Conservation (phyloP, 495 filamentous ascomycete genomes). For the Podospora australis region DNA sequence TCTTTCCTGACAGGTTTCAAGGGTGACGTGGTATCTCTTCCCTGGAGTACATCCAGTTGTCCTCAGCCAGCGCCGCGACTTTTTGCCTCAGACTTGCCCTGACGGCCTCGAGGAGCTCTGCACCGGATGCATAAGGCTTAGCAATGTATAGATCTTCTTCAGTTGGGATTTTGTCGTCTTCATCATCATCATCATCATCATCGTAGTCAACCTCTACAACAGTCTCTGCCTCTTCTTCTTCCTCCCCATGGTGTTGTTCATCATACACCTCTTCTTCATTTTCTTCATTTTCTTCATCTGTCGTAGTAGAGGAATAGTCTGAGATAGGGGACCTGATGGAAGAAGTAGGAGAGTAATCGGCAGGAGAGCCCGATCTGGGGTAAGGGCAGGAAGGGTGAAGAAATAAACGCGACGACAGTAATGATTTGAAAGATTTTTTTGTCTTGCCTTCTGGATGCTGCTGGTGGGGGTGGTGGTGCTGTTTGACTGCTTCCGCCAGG, state of each 20-base stretch:
- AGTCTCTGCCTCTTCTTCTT: not conserved
- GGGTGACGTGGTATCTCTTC: constrained; percentile 47
- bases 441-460: not conserved
- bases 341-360: not conserved
- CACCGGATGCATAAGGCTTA: constrained; percentile 6
- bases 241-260: too few species aligned
- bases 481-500: constrained; percentile 48
- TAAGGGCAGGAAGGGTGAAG: not conserved
- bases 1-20: constrained; percentile 1
- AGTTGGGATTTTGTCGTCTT: not conserved
- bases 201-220: not conserved
- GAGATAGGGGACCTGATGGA: too few species aligned
- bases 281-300: not conserved
- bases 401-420: not conserved
- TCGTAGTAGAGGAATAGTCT: not conserved
- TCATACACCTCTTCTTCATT: not conserved
- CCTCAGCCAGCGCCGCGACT: constrained; percentile 66
- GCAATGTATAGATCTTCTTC: too few species aligned
- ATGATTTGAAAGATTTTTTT: not conserved
- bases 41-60: constrained; percentile 87
- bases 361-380: not conserved
- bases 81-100: constrained; percentile 65
- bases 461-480: constrained; percentile 42
- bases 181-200: not conserved
- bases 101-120: constrained; percentile 67